phyloP scores from a whole-genome alignment of 176 grass and related monocot genomes.

The Themeda triandra region DNA sequence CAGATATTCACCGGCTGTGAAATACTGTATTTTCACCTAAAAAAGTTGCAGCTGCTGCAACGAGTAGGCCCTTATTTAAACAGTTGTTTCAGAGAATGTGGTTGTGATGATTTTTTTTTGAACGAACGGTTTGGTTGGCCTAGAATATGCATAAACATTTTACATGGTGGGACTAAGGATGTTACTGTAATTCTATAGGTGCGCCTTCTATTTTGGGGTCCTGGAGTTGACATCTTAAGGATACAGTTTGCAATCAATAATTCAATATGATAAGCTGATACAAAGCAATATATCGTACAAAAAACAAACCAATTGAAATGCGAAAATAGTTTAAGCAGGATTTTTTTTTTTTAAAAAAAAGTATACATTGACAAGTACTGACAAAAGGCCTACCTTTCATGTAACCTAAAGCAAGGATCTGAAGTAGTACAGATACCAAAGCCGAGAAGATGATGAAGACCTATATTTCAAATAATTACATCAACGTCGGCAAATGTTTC shows the following conservation, averaged over 20 bases:
- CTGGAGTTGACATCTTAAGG: not conserved
- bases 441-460: constrained; percentile 79
- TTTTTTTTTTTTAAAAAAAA: not conserved
- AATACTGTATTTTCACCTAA: too few relatives aligned
- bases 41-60: too few relatives aligned
- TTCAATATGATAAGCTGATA: constrained; percentile 5
- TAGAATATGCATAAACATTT: not conserved
- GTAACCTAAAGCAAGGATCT: constrained; percentile 78
- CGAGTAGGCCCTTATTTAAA: not conserved
- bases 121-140: not conserved
- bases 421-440: constrained; percentile 51
- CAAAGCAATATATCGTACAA: constrained; percentile 11
- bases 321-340: not conserved
- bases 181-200: not conserved
- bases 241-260: not conserved
- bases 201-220: not conserved
- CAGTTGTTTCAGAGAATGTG: not conserved
- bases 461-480: constrained; percentile 43
- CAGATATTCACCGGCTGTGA: too few relatives aligned
- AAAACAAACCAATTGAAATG: not conserved
- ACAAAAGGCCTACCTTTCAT: constrained; percentile 51
- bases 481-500: constrained; percentile 24
- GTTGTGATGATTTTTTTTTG: not conserved
- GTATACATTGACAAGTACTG: not conserved
- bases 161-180: not conserved